A percentile compares a stretch with the other conserved stretches of the same genome.
phyloP scores from a whole-genome alignment of 2,329 filamentous ascomycete genomes.

The Verticillium dahliae region DNA sequence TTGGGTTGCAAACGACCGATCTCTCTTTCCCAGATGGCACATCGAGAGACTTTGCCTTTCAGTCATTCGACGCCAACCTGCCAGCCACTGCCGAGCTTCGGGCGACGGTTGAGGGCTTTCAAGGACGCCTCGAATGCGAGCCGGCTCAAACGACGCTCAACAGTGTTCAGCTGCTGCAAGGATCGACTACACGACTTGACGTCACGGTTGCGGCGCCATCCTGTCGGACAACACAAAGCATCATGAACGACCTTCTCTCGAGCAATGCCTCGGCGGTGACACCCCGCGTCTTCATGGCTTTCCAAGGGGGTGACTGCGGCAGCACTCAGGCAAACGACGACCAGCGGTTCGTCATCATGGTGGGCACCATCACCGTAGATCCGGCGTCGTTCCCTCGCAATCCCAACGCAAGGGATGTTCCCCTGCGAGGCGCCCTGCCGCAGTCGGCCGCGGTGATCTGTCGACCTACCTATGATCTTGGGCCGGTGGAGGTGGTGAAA shows the following conservation, averaged over 20 bases:
- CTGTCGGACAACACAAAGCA: conserved; percentile 12
- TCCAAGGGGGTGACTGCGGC: conserved; percentile 15
- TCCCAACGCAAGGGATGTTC: conserved; percentile 3
- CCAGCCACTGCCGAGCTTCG: conserved; percentile 16
- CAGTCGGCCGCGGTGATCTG: conserved; percentile 20
- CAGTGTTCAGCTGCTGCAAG: conserved; percentile 13
- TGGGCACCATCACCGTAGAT: conserved; percentile 14
- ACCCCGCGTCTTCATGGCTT: conserved; percentile 13
- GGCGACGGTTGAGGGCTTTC: conserved; percentile 27
- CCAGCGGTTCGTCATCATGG: conserved; percentile 17
- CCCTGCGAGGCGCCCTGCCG: conserved; percentile 13
- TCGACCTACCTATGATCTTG: conserved; percentile 17
- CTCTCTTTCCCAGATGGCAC: conserved; percentile 23
- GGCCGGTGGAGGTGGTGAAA: conserved; percentile 15
- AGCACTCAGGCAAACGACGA: conserved; percentile 10
- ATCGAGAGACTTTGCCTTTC: conserved; percentile 24
- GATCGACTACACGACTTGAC: conserved; percentile 17
- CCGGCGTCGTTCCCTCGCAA: conserved; percentile 1
- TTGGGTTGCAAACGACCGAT: conserved; percentile 20
- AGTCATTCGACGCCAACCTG: conserved; percentile 21
- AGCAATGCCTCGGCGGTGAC: conserved; percentile 2
- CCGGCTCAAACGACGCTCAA: conserved; percentile 18
- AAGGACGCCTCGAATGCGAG: conserved; percentile 23
- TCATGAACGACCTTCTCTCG: conserved; percentile 12
- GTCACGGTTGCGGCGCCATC: conserved; percentile 17